Evolutionary conservation across 192 early-diverging fungal genomes (phyloP).

Genomic region (Geranomyces michiganensis): DNA sequence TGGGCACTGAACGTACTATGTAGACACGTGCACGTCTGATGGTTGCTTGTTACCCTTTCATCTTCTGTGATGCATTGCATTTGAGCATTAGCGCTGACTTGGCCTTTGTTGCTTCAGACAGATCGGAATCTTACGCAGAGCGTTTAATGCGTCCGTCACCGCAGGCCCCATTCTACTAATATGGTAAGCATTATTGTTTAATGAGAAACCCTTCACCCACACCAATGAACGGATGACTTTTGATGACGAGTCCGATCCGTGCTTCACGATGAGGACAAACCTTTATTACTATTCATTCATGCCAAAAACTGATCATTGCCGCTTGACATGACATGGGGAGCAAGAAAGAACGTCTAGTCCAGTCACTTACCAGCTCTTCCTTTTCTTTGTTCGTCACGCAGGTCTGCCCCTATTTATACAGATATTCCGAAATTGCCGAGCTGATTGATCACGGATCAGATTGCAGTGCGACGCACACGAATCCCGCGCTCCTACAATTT

Average conservation of each 20-base stretch:
- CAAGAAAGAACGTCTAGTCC: not conserved
- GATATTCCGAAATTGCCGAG: not conserved
- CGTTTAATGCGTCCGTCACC: too few relatives aligned
- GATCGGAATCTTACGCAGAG: too few relatives aligned
- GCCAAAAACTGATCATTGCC: slow-evolving; percentile 31
- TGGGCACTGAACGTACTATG: slow-evolving; percentile 33
- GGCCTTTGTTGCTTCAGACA: too few relatives aligned
- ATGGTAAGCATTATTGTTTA: too few relatives aligned
- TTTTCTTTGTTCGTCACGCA: too few relatives aligned
- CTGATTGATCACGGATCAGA: not conserved
- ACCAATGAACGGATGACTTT: slow-evolving; percentile 22
- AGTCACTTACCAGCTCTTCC: slow-evolving; percentile 2
- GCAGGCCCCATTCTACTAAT: too few relatives aligned
- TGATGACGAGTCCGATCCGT: slow-evolving; percentile 42
- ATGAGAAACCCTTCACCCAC: not conserved
- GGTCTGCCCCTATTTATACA: not conserved
- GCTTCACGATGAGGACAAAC: slow-evolving; percentile 32
- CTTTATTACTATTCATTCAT: slow-evolving; percentile 34
- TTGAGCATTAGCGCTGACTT: too few relatives aligned
- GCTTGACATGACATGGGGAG: not conserved
- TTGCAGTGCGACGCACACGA: not conserved
- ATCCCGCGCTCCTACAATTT: not conserved
- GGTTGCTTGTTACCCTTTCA: not conserved
- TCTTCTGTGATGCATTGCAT: too few relatives aligned
- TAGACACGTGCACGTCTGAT: slow-evolving; percentile 21